These are phyloP conservation scores for Ampelocalamus luodianensis DNA, from an alignment of 176 grass and related monocot genomes.

Conservation along the genomic window DNA sequence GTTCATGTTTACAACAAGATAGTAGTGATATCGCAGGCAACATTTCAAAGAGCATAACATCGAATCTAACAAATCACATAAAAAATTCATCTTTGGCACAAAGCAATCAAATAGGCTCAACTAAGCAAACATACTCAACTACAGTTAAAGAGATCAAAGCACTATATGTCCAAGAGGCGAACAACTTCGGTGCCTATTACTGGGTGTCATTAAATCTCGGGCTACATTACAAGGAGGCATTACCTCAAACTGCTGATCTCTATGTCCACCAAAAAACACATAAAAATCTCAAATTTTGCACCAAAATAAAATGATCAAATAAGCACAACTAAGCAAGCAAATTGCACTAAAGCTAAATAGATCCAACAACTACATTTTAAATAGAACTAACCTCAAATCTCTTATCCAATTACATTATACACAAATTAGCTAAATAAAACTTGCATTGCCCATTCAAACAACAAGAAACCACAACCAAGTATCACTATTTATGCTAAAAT, in stretches of 20 bases:
- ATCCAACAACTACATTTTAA: conserved; percentile 9
- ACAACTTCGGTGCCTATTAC: not conserved
- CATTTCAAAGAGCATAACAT: not conserved
- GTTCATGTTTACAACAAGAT: not conserved
- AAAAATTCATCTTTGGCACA: not conserved
- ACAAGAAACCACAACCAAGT: not conserved
- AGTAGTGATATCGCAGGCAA: not conserved
- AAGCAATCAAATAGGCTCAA: not conserved
- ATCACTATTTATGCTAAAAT: not conserved
- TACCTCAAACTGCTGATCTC: conserved; percentile 5
- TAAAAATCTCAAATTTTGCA: not conserved
- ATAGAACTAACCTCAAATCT: not conserved
- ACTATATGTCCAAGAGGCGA: not conserved
- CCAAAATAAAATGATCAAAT: not conserved
- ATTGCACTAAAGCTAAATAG: conserved; percentile 7
- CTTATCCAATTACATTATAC: not conserved
- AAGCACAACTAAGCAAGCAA: not conserved
- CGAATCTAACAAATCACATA: not conserved
- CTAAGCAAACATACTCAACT: not conserved
- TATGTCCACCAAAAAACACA: not conserved
- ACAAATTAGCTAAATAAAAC: not conserved
- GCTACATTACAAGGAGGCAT: not conserved
- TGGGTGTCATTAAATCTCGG: not conserved
- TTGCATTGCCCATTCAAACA: not conserved
- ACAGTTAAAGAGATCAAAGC: not conserved